Base-by-base conservation (phyloP, 768 basidiomycete genomes). In the Sarcodon sp. region DNA sequence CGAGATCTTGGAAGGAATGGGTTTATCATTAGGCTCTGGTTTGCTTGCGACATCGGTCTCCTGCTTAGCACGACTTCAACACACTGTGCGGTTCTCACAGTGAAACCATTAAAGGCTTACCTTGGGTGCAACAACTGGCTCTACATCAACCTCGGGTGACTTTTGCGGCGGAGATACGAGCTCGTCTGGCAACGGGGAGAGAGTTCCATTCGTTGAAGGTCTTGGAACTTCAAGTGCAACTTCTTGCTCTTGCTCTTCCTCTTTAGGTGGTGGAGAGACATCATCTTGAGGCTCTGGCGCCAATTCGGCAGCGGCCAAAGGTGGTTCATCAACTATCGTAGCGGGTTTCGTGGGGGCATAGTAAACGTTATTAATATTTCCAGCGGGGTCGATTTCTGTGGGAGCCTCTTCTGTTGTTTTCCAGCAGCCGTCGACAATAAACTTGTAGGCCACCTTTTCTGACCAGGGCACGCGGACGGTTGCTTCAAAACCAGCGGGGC, bases 341-440 rank as follows among this genome's bases (percentile, higher is more conserved):
- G 53, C 38, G 6, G 73, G 75, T 46, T 70, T 69, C 32, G 66
- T 61, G 8, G 83, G 83, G 1, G 76, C 64, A 33, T 58, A 65
- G 53, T 75, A 72, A 46, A 85, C 64, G 59, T 88, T 86, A 62
- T 90, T 90, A 15, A 79, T 59, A 61, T 81, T 83, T 12, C 85
- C 86, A 16, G 65, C 63, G 7, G 61, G 59, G 55, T 88, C 85
- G 1, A 64, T 58, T 61, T 85, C 83, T 46, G 75, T 77, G 6
- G 80, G 77, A 49, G 70, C 69, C 50, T 70, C 69, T 34, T 72
- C 68, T 43, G 70, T 69, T 43, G 71, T 68, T 44, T 66, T 55
- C 86, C 84, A 89, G 50, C 62, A 56, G 34, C 79, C 80, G 59
- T 90, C 87, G 47, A 89, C 85, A 59, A 88, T 68, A 59, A 78